Evolutionary conservation across 208 protist genomes (phyloP), one percentile per base, ranked within the genome.

Genomic region (Leishmania mexicana): DNA sequence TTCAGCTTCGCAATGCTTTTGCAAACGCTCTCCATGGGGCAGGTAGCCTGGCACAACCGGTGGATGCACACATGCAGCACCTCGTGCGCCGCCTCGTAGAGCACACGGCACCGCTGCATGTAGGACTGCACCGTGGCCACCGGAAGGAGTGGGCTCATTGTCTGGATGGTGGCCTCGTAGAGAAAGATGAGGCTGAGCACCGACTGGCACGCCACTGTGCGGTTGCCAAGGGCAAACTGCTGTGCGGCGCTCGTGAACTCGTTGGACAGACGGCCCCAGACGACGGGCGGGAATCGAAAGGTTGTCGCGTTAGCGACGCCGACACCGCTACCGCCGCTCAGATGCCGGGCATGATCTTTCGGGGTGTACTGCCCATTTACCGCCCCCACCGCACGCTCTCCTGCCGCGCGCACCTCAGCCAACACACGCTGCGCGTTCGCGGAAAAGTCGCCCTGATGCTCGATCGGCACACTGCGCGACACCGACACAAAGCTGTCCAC

Each of bases 401-500:
- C 90, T 42, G 81, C 75, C 21, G 80, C 81, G 73, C 86, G 92
- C 85, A 94, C 88, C 76, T 90, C 79, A 28, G 81, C 76, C 54
- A 97, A 79, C 31, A 87, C 79, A 11, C 80, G 81, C 84, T 94
- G 92, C 51, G 87, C 76, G 3, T 67, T 35, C 31, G 74, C 74
- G 17, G 92, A 92, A 73, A 96, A 88, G 80, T 95, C 89, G 58
- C 86, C 89, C 79, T 97, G 94, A 54, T 94, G 75, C 82, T 96
- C 92, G 67, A 97, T 84, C 11, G 84, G 88, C 67, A 96, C 90
- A 42, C 68, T 88, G 58, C 90, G 85, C 2, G 94, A 96, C 64
- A 95, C 87, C 31, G 93, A 96, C 53, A 97, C 92, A 81, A 97
- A 97, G 86, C 90, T 97, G 83, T 95, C 94, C 54, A 91, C 86